Evolutionary conservation across 805 yeast genomes (phyloP).

Genomic region (Schizosaccharomyces lindneri): DNA sequence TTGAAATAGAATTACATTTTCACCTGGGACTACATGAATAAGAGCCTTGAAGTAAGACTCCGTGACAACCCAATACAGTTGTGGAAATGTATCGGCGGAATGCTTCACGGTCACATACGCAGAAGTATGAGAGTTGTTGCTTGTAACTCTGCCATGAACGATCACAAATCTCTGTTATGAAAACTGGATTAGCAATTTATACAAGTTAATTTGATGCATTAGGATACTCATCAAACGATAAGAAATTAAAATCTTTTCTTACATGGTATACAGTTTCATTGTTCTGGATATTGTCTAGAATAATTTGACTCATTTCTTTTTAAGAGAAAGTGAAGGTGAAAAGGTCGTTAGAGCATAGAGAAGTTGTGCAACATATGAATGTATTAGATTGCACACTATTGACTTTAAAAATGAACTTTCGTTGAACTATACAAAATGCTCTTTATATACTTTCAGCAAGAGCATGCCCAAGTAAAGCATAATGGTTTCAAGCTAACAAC

Average conservation of each 20-base stretch:
- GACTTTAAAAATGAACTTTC: no score
- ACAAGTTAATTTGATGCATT: no score
- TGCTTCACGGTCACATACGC: not conserved
- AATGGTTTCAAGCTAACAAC: no score
- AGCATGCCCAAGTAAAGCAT: no score
- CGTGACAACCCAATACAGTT: not conserved
- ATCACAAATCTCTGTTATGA: not conserved
- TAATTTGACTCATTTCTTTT: not conserved
- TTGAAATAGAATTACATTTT: constrained; percentile 29
- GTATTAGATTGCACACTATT: no score
- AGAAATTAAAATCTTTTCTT: not conserved
- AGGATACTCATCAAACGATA: not conserved
- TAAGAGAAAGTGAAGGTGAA: no score
- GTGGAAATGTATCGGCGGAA: not conserved
- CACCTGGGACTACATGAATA: constrained; percentile 45
- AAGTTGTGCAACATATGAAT: no score
- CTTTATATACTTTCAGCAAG: no score
- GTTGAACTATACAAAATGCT: no score
- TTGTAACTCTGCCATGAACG: not conserved
- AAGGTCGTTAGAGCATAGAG: no score
- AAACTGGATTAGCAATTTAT: no score
- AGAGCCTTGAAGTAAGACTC: constrained; percentile 35
- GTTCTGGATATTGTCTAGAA: not conserved
- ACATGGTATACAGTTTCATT: not conserved
- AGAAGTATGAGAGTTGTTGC: not conserved